Conservation (phyloP, 257 asterid species). For the Penstemon barbatus region DNA sequence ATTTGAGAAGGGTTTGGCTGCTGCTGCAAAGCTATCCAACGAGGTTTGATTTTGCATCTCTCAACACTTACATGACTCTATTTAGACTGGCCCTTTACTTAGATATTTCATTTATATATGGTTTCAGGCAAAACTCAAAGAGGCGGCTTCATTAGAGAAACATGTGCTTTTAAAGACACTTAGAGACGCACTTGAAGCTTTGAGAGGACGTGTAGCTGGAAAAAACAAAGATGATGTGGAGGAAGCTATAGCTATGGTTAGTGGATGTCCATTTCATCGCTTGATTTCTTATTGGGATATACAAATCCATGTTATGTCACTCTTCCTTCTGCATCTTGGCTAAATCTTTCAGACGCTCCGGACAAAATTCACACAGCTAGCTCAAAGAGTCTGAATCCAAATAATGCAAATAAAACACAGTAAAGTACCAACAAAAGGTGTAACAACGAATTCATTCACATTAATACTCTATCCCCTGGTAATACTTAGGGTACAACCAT, state of each 20-base stretch:
- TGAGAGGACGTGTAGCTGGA: conserved; percentile 84
- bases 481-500: too few species aligned
- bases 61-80: not conserved
- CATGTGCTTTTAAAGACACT: conserved; percentile 88
- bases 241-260: conserved; percentile 91
- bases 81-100: conserved; percentile 2
- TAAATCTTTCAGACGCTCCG: not conserved
- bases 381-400: not conserved
- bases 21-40: conserved; percentile 84
- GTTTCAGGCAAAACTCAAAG: conserved; percentile 77
- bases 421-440: too few species aligned
- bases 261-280: conserved; percentile 27
- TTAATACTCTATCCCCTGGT: too few species aligned
- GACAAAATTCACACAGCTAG: not conserved
- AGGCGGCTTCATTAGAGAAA: conserved; percentile 87
- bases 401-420: not conserved
- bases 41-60: conserved; percentile 46
- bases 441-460: too few species aligned
- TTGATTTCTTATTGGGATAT: conserved; percentile 43
- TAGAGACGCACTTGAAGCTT: conserved; percentile 82
- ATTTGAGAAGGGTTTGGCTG: conserved; percentile 89
- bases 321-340: conserved; percentile 76
- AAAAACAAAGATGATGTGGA: conserved; percentile 84
- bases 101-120: conserved; percentile 11
- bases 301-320: conserved; percentile 72